Evolutionary conservation across 2,329 filamentous ascomycete genomes (phyloP).

Genomic region (Phialocephala sp.): DNA sequence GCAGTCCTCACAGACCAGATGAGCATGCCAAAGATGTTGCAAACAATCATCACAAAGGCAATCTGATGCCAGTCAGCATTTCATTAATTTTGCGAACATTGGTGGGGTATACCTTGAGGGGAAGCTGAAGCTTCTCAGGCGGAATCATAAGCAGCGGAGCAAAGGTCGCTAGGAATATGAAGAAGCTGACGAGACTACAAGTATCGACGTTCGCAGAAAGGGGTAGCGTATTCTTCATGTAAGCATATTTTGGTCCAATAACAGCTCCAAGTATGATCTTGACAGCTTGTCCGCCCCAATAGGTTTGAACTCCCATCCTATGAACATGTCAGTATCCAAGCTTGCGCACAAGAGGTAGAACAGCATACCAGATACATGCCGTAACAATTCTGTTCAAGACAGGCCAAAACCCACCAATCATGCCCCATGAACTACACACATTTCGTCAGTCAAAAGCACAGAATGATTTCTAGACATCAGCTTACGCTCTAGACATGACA

Average conservation of each 20-base stretch:
- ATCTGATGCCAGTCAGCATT: conserved; percentile 24
- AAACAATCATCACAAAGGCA: conserved; percentile 41
- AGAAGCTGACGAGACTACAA: conserved; percentile 41
- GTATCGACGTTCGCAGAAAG: conserved; percentile 38
- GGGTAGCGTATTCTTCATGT: conserved; percentile 38
- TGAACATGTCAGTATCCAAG: neutral
- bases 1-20: conserved; percentile 41
- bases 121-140: conserved; percentile 41
- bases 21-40: conserved; percentile 44
- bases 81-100: neutral
- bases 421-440: conserved; percentile 37
- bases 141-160: conserved; percentile 40
- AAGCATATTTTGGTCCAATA: conserved; percentile 39
- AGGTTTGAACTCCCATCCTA: conserved; percentile 41
- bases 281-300: conserved; percentile 43
- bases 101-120: conserved; percentile 31
- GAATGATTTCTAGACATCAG: no score
- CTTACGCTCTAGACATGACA: conserved; percentile 39
- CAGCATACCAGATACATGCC: conserved; percentile 39
- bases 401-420: conserved; percentile 44
- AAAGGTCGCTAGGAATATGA: conserved; percentile 41
- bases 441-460: conserved; percentile 7
- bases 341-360: neutral
- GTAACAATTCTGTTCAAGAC: conserved; percentile 43
- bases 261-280: conserved; percentile 41